Conservation (phyloP, 257 asterid genomes). For the Nicotiana paniculata region DNA sequence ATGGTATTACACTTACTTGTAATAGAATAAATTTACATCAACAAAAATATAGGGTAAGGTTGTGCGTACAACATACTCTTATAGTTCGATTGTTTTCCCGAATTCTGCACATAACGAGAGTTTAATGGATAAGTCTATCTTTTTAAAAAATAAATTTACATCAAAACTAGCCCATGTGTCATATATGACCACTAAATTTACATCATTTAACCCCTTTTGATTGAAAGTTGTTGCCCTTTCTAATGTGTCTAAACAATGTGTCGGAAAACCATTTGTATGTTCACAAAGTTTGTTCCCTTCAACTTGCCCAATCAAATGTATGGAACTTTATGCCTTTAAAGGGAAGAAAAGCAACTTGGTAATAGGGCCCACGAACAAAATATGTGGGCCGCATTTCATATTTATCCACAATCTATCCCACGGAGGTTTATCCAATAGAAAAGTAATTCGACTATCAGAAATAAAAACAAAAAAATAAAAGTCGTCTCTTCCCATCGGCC, state of each 20-base stretch:
- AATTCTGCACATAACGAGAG: too few species aligned
- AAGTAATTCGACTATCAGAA: neutral
- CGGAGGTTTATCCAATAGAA: neutral
- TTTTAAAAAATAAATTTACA: too few species aligned
- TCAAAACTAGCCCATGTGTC: neutral
- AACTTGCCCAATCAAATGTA: neutral
- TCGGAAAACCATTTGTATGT: neutral
- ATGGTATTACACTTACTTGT: too few species aligned
- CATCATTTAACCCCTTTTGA: neutral
- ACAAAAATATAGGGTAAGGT: too few species aligned
- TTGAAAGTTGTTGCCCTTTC: neutral
- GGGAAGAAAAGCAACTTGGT: slow-evolving; percentile 1
- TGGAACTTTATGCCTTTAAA: slow-evolving; percentile 5
- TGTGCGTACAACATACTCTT: too few species aligned
- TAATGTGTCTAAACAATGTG: neutral
- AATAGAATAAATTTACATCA: too few species aligned
- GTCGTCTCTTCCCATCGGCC: neutral
- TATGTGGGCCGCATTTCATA: neutral
- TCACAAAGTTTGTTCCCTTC: neutral
- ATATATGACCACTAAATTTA: neutral
- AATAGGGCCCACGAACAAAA: neutral
- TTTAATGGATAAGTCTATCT: too few species aligned
- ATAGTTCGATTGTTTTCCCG: too few species aligned
- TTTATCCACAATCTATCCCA: slow-evolving; percentile 2
- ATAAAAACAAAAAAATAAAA: neutral